These are phyloP conservation scores for Silene noctiflora DNA, from an alignment of 179 eudicot species.

Conservation along the genomic window DNA sequence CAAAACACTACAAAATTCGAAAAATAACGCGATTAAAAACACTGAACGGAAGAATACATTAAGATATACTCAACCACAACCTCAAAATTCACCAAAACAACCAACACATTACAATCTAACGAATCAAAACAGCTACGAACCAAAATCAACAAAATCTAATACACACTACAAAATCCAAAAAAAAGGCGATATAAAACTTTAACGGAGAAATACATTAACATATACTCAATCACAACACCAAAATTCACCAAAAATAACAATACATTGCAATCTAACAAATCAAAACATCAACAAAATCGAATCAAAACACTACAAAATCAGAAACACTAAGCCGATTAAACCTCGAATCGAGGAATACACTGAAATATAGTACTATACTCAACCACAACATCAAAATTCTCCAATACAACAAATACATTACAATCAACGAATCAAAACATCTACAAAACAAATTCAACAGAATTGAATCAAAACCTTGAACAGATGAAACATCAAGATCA, in stretches of 20 bases:
- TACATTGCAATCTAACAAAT: not conserved
- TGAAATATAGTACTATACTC: not conserved
- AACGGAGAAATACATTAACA: not conserved
- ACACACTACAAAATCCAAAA: too few species aligned
- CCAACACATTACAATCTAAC: not conserved
- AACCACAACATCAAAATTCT: not conserved
- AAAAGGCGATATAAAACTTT: not conserved
- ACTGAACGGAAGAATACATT: not conserved
- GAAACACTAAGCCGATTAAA: too few species aligned
- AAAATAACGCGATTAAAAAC: too few species aligned
- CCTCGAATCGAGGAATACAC: not conserved
- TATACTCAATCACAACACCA: not conserved
- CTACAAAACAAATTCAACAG: not conserved
- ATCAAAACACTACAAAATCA: not conserved
- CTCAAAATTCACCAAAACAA: not conserved
- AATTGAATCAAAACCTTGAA: constrained; percentile 43
- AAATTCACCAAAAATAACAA: not conserved
- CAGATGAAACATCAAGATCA: constrained; percentile 54
- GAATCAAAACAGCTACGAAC: not conserved
- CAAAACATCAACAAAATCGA: not conserved
- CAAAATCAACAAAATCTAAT: not conserved
- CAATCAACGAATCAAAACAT: not conserved
- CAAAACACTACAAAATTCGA: not conserved
- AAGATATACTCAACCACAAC: not conserved
- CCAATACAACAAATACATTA: too few species aligned